Conservation (phyloP, 768 basidiomycete genomes). For the Lactifluus rugatus region DNA sequence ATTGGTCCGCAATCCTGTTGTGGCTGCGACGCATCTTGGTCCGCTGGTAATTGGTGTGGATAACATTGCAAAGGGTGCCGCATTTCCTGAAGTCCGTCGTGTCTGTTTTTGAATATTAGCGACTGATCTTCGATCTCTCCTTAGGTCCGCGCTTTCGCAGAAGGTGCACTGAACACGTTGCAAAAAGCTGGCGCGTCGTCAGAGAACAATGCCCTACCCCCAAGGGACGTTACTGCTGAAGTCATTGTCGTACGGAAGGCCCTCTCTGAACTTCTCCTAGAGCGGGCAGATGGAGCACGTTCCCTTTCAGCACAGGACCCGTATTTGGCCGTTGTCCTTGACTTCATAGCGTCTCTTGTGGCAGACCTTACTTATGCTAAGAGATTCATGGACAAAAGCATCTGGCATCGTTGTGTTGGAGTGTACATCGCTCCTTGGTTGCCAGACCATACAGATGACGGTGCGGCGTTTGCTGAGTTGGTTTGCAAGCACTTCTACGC, state of each 20-base stretch:
- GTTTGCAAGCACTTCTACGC: constrained; percentile 66
- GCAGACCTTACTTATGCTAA: constrained; percentile 65
- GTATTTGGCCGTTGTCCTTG: constrained; percentile 48
- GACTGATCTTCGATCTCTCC: constrained; percentile 1
- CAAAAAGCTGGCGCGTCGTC: constrained; percentile 77
- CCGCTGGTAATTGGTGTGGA: constrained; percentile 84
- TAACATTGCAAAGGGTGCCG: constrained; percentile 81
- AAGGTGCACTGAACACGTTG: constrained; percentile 71
- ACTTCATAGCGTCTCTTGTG: constrained; percentile 65
- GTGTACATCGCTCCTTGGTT: constrained; percentile 67
- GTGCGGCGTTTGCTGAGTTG: constrained; percentile 45
- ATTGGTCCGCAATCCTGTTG: constrained; percentile 82
- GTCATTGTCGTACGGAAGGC: constrained; percentile 43
- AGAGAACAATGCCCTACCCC: constrained; percentile 53
- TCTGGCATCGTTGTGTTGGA: constrained; percentile 66
- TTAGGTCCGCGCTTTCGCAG: constrained; percentile 85
- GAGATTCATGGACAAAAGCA: constrained; percentile 41
- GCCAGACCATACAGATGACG: constrained; percentile 33
- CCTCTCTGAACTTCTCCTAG: constrained; percentile 52
- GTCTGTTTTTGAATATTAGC: background rate
- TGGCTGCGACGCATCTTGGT: constrained; percentile 84
- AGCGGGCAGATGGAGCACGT: constrained; percentile 33
- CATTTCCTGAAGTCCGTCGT: constrained; percentile 79
- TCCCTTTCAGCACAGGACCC: constrained; percentile 43
- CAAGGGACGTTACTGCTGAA: constrained; percentile 62